Evolutionary conservation across 441 rosid species (phyloP).

Genomic region (Populus hybrid): DNA sequence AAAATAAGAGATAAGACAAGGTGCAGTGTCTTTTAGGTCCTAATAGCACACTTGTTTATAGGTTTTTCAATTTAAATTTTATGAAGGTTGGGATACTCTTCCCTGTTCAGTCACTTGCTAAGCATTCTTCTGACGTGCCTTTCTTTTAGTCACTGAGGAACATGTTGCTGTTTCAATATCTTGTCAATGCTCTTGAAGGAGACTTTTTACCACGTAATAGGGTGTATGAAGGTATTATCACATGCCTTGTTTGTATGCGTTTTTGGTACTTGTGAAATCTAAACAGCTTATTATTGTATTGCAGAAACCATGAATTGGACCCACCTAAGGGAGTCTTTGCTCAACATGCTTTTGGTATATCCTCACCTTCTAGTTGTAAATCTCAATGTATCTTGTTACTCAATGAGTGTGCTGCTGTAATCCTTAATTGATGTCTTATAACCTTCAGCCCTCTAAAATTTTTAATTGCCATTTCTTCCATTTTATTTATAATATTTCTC

Average conservation of each 20-base stretch:
- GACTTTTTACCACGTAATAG: slow-evolving; percentile 58
- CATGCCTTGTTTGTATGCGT: slow-evolving; percentile 5
- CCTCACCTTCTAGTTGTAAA: slow-evolving; percentile 3
- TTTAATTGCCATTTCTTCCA: slow-evolving; percentile 42
- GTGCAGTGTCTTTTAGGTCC: not conserved
- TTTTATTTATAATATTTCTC: slow-evolving; percentile 5
- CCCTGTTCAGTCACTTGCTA: not conserved
- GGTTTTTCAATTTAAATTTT: not conserved
- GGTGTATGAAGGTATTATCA: slow-evolving; percentile 47
- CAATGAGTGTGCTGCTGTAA: not conserved
- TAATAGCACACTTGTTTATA: slow-evolving; percentile 13
- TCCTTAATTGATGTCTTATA: not conserved
- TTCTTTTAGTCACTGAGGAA: slow-evolving; percentile 52
- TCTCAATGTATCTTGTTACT: not conserved
- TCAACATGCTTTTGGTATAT: slow-evolving; percentile 68
- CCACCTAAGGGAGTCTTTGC: slow-evolving; percentile 59
- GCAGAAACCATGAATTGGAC: slow-evolving; percentile 82
- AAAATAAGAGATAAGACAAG: not conserved
- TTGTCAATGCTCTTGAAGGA: slow-evolving; percentile 59
- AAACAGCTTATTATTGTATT: slow-evolving; percentile 14
- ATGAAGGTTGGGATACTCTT: slow-evolving; percentile 16
- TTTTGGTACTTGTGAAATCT: not conserved
- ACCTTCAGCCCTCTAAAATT: slow-evolving; percentile 26
- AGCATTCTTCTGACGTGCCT: not conserved
- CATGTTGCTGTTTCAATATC: slow-evolving; percentile 75